These are phyloP conservation scores for Dactylellina leptospora DNA, from an alignment of 2,329 filamentous ascomycete genomes.

Conservation along the genomic window DNA sequence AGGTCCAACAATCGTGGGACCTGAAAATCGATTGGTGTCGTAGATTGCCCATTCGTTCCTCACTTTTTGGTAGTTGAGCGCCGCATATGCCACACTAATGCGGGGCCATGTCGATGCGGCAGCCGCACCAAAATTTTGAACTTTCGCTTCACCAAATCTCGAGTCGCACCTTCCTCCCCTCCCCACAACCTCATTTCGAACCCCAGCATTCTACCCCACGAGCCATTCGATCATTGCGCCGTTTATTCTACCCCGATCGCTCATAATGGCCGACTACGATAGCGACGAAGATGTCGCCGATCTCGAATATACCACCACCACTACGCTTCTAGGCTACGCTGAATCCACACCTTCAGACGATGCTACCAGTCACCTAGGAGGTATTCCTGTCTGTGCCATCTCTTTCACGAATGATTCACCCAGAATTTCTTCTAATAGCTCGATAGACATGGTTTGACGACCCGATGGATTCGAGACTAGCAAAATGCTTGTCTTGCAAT, in stretches of 20 bases:
- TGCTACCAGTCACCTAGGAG: slow-evolving; percentile 85
- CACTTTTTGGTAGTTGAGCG: not conserved
- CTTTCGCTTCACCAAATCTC: slow-evolving; percentile 10
- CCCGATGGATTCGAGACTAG: slow-evolving; percentile 78
- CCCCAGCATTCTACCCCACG: not conserved
- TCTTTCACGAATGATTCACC: slow-evolving; percentile 1
- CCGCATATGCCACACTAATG: slow-evolving; percentile 25
- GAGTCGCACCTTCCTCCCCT: not conserved
- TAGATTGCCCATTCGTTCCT: too few relatives aligned
- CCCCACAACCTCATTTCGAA: not conserved
- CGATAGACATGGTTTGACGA: slow-evolving; percentile 81
- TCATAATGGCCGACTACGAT: slow-evolving; percentile 46
- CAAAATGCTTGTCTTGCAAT: slow-evolving; percentile 87
- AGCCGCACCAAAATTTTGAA: slow-evolving; percentile 43
- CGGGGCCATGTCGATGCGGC: slow-evolving; percentile 33
- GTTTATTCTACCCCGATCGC: not conserved
- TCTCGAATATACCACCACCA: slow-evolving; percentile 49
- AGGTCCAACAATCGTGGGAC: too few relatives aligned
- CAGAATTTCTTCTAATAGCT: not conserved
- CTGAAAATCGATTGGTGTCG: not conserved
- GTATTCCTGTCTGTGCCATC: slow-evolving; percentile 75
- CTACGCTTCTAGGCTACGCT: slow-evolving; percentile 88
- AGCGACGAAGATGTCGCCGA: slow-evolving; percentile 47
- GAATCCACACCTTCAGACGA: slow-evolving; percentile 76
- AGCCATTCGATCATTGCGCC: not conserved